Percentiles rank a stretch among this genome's conserved stretches.
Evolutionary conservation across 371 early-diverging fungal genomes (phyloP).

Genomic region (Mucor plumbeus): DNA sequence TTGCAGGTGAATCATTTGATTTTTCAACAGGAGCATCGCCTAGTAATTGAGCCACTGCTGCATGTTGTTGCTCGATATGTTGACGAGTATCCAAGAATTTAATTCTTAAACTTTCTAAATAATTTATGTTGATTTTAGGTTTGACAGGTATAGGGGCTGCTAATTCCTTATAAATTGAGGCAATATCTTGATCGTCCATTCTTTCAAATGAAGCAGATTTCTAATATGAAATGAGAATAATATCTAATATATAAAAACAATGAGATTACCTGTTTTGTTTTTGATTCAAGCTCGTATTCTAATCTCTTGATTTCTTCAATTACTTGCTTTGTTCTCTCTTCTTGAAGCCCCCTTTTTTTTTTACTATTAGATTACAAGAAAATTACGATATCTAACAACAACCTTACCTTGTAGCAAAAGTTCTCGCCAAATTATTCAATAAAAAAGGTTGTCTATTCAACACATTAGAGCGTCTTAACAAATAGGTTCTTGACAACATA

Average conservation of each 20-base stretch:
- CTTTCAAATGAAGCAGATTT: slow-evolving; percentile 19
- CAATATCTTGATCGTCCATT: slow-evolving; percentile 34
- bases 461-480: neutral
- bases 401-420: slow-evolving; percentile 20
- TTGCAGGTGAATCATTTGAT: neutral
- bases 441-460: neutral
- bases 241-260: neutral
- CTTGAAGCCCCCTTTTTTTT: slow-evolving; percentile 16
- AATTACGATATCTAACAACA: neutral
- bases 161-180: slow-evolving; percentile 39
- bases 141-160: slow-evolving; percentile 30
- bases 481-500: slow-evolving; percentile 1
- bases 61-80: neutral
- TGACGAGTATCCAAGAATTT: slow-evolving; percentile 51
- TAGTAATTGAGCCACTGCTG: neutral
- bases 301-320: slow-evolving; percentile 41
- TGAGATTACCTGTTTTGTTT: slow-evolving; percentile 24
- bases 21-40: neutral
- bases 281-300: slow-evolving; percentile 35
- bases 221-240: neutral
- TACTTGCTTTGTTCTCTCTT: slow-evolving; percentile 35
- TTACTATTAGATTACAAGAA: neutral
- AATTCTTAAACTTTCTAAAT: slow-evolving; percentile 48
- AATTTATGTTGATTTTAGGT: slow-evolving; percentile 54
- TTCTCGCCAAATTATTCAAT: neutral